These are phyloP conservation scores for Solanum piurae DNA, from an alignment of 257 asterid genomes.

Conservation along the genomic window DNA sequence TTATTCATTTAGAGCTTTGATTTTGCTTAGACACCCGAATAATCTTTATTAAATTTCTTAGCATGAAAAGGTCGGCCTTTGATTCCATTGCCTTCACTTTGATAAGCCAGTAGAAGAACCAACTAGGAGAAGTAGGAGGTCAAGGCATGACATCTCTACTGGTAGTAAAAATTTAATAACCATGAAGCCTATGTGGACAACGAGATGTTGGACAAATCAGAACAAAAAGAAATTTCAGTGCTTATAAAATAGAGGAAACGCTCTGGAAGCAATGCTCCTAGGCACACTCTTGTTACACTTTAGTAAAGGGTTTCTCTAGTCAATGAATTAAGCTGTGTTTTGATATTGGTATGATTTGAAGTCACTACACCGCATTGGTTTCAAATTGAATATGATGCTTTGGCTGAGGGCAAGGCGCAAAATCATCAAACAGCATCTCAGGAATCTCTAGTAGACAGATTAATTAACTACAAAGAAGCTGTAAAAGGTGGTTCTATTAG, in stretches of 20 bases:
- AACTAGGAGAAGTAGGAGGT: neutral
- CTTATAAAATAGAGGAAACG: neutral
- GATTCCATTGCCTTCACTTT: neutral
- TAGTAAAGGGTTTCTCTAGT: neutral
- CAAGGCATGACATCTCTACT: neutral
- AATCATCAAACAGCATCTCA: neutral
- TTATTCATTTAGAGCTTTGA: neutral
- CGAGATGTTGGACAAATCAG: neutral
- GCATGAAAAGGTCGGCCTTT: neutral
- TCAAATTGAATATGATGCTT: neutral
- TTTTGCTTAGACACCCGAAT: neutral
- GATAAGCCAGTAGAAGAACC: neutral
- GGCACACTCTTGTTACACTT: neutral
- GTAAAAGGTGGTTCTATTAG: neutral
- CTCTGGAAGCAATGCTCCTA: neutral
- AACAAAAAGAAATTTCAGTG: neutral
- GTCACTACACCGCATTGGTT: neutral
- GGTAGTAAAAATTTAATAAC: neutral
- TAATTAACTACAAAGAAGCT: neutral
- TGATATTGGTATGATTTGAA: neutral
- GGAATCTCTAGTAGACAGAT: constrained; percentile 3
- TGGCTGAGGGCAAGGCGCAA: constrained; percentile 1
- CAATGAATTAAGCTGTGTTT: neutral
- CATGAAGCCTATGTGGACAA: neutral
- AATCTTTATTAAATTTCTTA: neutral